Conservation (phyloP, 1,139 yeast genomes). For the Yamadazyma taylorii region DNA sequence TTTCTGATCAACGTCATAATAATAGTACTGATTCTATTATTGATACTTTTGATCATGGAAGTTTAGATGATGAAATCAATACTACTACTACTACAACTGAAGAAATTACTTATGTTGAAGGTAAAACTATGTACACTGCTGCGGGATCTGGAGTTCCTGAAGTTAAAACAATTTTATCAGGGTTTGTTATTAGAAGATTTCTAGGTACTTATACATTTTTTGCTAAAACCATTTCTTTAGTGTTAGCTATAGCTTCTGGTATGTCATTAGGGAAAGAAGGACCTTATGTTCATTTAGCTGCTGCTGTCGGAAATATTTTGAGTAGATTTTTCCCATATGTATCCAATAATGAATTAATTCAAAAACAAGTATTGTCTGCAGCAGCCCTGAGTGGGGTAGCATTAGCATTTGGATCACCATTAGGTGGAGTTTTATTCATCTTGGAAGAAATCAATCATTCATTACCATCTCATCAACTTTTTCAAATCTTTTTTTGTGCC, state of each 20-base stretch:
- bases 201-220: slow-evolving; percentile 56
- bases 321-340: slow-evolving; percentile 53
- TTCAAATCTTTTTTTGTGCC: slow-evolving; percentile 62
- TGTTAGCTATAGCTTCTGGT: slow-evolving; percentile 66
- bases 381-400: slow-evolving; percentile 72
- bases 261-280: slow-evolving; percentile 70
- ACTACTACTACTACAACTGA: background rate
- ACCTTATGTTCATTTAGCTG: slow-evolving; percentile 70
- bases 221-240: slow-evolving; percentile 50
- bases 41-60: background rate
- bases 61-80: slow-evolving; percentile 1
- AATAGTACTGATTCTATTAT: background rate
- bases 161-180: slow-evolving; percentile 56
- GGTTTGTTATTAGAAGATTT: slow-evolving; percentile 55
- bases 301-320: slow-evolving; percentile 62
- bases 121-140: slow-evolving; percentile 50
- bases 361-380: slow-evolving; percentile 61
- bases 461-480: slow-evolving; percentile 57
- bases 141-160: slow-evolving; percentile 70
- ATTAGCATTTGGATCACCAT: slow-evolving; percentile 67
- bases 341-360: slow-evolving; percentile 50
- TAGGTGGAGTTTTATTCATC: slow-evolving; percentile 67
- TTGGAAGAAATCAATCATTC: slow-evolving; percentile 66
- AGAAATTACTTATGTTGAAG: slow-evolving; percentile 8
- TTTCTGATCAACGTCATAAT: background rate